These are phyloP conservation scores for Aspergillus pseudotamarii DNA, from an alignment of 2,329 filamentous ascomycete genomes.

Conservation along the genomic window DNA sequence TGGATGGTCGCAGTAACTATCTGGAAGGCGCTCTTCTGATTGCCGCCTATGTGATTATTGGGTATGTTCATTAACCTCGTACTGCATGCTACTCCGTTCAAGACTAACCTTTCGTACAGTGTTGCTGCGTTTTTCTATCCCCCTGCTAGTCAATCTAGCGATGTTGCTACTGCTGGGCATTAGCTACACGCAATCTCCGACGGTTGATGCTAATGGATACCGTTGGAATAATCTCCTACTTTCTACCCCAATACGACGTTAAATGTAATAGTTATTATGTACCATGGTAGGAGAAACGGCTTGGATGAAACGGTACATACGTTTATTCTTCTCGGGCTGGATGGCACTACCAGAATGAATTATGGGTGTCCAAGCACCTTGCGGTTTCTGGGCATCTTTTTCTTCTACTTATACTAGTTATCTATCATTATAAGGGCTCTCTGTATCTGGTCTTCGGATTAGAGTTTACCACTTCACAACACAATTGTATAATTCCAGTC, in stretches of 20 bases:
- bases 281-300: not conserved
- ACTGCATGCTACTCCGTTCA: not conserved
- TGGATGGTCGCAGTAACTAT: conserved; percentile 82
- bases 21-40: conserved; percentile 77
- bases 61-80: conserved; percentile 39
- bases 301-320: not conserved
- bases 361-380: not conserved
- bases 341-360: not conserved
- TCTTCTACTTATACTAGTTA: not conserved
- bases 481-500: not conserved
- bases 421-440: not conserved
- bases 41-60: conserved; percentile 79
- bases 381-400: not conserved
- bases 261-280: not conserved
- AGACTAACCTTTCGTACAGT: conserved; percentile 16
- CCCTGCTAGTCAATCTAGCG: conserved; percentile 29
- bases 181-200: not conserved
- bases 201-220: not conserved
- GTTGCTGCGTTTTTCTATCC: conserved; percentile 51
- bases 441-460: not conserved
- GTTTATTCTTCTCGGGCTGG: not conserved
- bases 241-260: not conserved
- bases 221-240: not conserved
- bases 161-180: conserved; percentile 26
- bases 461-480: not conserved